Percentiles rank a stretch among this genome's conserved stretches.
These are phyloP conservation scores for Colletotrichum chlorophyti DNA, from an alignment of 2,329 filamentous ascomycete genomes.

Conservation along the genomic window DNA sequence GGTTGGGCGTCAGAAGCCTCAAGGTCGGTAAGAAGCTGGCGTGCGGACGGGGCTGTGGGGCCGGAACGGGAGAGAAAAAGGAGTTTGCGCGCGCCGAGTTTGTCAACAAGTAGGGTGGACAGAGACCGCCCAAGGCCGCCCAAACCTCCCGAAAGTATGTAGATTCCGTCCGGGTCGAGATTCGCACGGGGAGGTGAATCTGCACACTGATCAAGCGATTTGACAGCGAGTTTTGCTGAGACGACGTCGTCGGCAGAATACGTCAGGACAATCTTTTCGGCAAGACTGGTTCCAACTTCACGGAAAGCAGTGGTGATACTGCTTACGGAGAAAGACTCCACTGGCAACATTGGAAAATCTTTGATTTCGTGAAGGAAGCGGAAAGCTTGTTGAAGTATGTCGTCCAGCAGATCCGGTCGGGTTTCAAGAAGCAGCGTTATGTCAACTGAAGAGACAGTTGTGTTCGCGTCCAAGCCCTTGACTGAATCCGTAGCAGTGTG, in stretches of 20 bases:
- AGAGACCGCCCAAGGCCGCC: constrained; percentile 36
- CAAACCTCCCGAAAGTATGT: constrained; percentile 37
- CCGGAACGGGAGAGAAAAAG: constrained; percentile 36
- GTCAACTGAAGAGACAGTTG: not conserved
- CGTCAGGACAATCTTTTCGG: not conserved
- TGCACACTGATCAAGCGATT: not conserved
- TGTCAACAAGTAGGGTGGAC: constrained; percentile 33
- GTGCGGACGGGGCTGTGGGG: constrained; percentile 24
- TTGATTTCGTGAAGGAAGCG: constrained; percentile 5
- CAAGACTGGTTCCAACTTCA: not conserved
- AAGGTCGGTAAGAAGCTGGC: constrained; percentile 29
- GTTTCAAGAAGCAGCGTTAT: not conserved
- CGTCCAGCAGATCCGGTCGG: not conserved
- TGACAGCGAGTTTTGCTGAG: not conserved
- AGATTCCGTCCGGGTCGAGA: constrained; percentile 21
- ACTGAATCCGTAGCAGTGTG: too few relatives aligned
- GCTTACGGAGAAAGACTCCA: not conserved
- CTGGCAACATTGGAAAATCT: not conserved
- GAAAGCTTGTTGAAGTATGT: not conserved
- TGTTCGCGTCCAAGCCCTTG: too few relatives aligned
- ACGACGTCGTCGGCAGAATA: not conserved
- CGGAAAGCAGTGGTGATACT: not conserved
- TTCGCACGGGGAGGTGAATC: not conserved
- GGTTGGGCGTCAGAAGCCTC: constrained; percentile 19
- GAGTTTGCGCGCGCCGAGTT: constrained; percentile 36